Evolutionary conservation across 2,329 filamentous ascomycete species (phyloP).

Genomic region (Ramularia collo-cygni): DNA sequence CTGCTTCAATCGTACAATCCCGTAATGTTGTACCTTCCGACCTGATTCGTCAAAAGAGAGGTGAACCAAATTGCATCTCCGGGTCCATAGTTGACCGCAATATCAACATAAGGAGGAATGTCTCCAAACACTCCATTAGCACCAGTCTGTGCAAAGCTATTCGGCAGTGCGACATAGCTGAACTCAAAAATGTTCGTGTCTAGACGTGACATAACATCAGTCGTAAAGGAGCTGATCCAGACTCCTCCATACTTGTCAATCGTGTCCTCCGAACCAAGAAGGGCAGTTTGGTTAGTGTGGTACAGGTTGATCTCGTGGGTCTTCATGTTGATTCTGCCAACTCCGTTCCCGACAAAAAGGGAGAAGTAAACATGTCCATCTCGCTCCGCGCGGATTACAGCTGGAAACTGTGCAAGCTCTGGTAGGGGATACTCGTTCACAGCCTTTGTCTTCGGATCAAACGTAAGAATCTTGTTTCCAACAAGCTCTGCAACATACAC

Average conservation of each 20-base stretch:
- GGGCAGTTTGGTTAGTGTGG: constrained; percentile 11
- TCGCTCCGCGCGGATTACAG: constrained; percentile 18
- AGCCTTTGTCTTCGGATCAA: constrained; percentile 14
- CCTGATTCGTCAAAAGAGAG: constrained; percentile 11
- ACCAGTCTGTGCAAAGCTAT: constrained; percentile 3
- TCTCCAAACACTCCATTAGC: constrained; percentile 7
- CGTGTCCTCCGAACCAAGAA: constrained; percentile 17
- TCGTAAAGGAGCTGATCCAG: constrained; percentile 15
- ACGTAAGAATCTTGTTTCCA: constrained; percentile 15
- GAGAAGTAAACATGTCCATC: constrained; percentile 20
- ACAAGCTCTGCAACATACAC: constrained; percentile 15
- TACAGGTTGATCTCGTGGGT: constrained; percentile 16
- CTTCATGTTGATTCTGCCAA: constrained; percentile 18
- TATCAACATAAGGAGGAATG: constrained; percentile 14
- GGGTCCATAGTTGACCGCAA: constrained; percentile 18
- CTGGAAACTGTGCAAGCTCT: constrained; percentile 12
- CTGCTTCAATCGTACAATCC: constrained; percentile 4
- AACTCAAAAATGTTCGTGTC: constrained; percentile 12
- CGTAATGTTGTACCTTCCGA: constrained; percentile 10
- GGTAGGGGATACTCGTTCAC: constrained; percentile 15
- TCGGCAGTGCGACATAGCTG: constrained; percentile 12
- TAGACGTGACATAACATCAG: constrained; percentile 11
- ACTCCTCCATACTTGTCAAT: constrained; percentile 17
- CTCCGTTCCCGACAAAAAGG: constrained; percentile 17
- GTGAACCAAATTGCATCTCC: constrained; percentile 16